Percentiles rank a stretch among this genome's conserved stretches.
These are phyloP conservation scores for Dillenia turbinata DNA, from an alignment of 164 flowering plant genomes.

Conservation along the genomic window DNA sequence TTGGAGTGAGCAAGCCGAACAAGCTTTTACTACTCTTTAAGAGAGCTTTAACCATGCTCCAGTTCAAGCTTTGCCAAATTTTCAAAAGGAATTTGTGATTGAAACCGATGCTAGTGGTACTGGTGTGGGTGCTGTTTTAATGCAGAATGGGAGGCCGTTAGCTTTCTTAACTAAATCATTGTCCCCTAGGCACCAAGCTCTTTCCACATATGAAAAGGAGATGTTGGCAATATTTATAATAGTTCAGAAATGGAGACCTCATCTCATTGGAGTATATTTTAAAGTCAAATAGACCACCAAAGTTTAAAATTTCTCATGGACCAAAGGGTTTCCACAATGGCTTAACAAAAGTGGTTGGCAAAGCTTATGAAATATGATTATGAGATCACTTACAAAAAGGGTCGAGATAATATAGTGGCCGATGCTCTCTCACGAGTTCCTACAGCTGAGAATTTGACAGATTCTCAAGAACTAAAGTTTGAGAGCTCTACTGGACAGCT, in stretches of 20 bases:
- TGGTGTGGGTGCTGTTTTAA: not conserved
- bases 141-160: not conserved
- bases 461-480: too few relatives aligned
- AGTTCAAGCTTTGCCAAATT: not conserved
- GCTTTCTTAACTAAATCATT: not conserved
- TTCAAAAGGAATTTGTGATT: not conserved
- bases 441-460: too few relatives aligned
- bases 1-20: not conserved
- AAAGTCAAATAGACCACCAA: too few relatives aligned
- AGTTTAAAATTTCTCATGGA: too few relatives aligned
- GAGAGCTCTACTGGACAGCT: too few relatives aligned
- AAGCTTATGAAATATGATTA: not conserved
- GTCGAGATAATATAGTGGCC: not conserved
- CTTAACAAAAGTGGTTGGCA: not conserved
- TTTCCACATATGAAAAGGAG: too few relatives aligned
- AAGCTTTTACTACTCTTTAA: not conserved
- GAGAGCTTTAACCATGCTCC: not conserved
- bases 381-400: not conserved
- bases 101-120: not conserved
- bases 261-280: too few relatives aligned
- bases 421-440: too few relatives aligned
- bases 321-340: too few relatives aligned
- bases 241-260: too few relatives aligned
- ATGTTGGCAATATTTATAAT: too few relatives aligned
- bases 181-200: not conserved